phyloP scores from a whole-genome alignment of 352 stramenopile genomes.

The Phytophthora melonis region DNA sequence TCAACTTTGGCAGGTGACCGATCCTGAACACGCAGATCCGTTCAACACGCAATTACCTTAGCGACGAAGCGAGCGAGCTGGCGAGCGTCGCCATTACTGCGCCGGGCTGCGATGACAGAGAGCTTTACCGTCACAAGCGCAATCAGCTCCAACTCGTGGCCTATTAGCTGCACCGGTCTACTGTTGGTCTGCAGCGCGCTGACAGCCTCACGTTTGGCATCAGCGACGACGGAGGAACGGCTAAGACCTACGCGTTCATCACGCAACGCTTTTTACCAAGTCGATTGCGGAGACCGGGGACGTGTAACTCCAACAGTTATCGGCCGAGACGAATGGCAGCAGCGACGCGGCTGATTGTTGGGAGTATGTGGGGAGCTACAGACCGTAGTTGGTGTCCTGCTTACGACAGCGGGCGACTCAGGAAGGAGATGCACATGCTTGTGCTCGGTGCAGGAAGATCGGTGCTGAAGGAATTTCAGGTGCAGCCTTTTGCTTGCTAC shows the following conservation, averaged over 20 bases:
- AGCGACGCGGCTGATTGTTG: neutral
- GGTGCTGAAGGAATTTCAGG: neutral
- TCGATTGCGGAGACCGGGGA: neutral
- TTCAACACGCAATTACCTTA: constrained; percentile 17
- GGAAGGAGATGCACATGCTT: neutral
- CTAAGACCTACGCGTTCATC: neutral
- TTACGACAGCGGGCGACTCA: neutral
- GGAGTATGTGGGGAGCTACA: neutral
- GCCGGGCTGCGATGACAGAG: neutral
- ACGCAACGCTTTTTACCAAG: neutral
- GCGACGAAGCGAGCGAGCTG: neutral
- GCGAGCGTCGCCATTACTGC: neutral
- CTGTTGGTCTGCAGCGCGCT: neutral
- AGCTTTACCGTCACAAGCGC: neutral
- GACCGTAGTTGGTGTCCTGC: no score
- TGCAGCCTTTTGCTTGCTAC: no score
- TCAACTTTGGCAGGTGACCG: neutral
- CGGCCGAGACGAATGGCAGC: neutral
- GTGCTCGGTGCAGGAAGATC: neutral
- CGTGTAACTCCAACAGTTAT: neutral
- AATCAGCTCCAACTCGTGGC: neutral
- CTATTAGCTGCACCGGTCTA: neutral
- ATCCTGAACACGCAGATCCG: constrained; percentile 13
- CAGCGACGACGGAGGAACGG: neutral
- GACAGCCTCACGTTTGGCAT: neutral